A percentile compares a stretch with the other conserved stretches of the same genome.
These are phyloP conservation scores for Peronospora farinosa DNA, from an alignment of 352 stramenopile genomes.

Conservation along the genomic window DNA sequence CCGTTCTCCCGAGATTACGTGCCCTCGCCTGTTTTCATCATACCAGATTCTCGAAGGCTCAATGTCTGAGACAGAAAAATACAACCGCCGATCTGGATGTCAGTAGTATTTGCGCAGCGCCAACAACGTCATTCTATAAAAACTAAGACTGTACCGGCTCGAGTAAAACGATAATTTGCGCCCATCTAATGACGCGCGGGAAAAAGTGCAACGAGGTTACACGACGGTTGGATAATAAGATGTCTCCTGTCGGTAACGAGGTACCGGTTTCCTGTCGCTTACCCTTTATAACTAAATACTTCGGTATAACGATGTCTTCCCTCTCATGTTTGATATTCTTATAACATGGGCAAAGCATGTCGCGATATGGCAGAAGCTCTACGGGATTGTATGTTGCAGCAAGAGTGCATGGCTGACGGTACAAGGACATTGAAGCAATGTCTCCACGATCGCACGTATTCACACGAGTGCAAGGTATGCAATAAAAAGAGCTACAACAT, in stretches of 20 bases:
- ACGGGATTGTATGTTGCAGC: conserved; percentile 70
- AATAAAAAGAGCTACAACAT: not conserved
- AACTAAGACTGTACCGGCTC: conserved; percentile 9
- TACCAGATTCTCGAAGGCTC: conserved; percentile 15
- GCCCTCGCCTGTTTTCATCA: conserved; percentile 21
- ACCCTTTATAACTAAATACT: too few relatives aligned
- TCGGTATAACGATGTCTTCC: too few relatives aligned
- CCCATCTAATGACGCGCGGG: not conserved
- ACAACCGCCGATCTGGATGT: conserved; percentile 10
- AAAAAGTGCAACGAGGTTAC: too few relatives aligned
- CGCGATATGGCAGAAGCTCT: conserved; percentile 75
- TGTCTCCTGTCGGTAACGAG: too few relatives aligned
- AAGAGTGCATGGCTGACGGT: conserved; percentile 75
- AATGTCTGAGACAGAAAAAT: conserved; percentile 17
- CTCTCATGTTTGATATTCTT: too few relatives aligned
- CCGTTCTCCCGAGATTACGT: conserved; percentile 15
- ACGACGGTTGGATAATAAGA: too few relatives aligned
- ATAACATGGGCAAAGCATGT: conserved; percentile 74
- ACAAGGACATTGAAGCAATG: conserved; percentile 71
- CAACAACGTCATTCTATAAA: conserved; percentile 18
- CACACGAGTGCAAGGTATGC: conserved; percentile 61
- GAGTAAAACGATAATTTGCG: not conserved
- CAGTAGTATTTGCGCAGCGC: conserved; percentile 15
- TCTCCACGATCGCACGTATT: conserved; percentile 57
- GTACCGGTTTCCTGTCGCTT: too few relatives aligned